Evolutionary conservation across 164 flowering plant genomes (phyloP), one percentile per base, ranked within the genome.

Genomic region (Nelumbo lutea): DNA sequence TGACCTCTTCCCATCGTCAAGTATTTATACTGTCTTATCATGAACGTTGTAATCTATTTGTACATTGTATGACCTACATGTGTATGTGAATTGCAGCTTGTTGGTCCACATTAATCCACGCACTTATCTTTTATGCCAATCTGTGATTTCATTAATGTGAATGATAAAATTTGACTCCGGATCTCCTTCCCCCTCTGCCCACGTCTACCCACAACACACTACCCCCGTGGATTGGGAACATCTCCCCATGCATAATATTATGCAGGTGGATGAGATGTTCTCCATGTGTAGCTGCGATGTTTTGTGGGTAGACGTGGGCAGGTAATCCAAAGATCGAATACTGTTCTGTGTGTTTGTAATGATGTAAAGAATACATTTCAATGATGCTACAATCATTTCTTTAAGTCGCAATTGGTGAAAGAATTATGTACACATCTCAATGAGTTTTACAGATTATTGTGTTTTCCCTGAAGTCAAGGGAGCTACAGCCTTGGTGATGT

Each of bases 11-110:
- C 48, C 60, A 41, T 42, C 9, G 27, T 62, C 44, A 3, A 60
- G 38, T 58, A 56, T 40, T 59, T 69, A 55, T 69, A 6, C 6
- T 1, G 7, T 62, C 0, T 0, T 44, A 64, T 41, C 9, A 61
- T 43, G 48, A 59, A 67, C 42, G 7, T 5, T 66, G 70, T 48
- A 68, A 6, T 62, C 64, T 65, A 27, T 68, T n/a, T 74, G 62
- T 74, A 53, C 69, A 65, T 69, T 61, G 39, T 59, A 59, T 45
- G 44, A 38, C 0, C 63, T 62, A 62, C 53, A 47, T 68, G 6
- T 42, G 52, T 59, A 59, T 59, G 15, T 59, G 63, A 59, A 59
- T 66, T 47, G 55, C 56, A 66, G 59, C 14, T 56, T 41, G 14
- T 58, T 61, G 6, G 27, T 59, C 43, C 10, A 55, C 41, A 59